Evolutionary conservation across 306 rosid species (phyloP).

Genomic region (Sechiopsis laciniata): DNA sequence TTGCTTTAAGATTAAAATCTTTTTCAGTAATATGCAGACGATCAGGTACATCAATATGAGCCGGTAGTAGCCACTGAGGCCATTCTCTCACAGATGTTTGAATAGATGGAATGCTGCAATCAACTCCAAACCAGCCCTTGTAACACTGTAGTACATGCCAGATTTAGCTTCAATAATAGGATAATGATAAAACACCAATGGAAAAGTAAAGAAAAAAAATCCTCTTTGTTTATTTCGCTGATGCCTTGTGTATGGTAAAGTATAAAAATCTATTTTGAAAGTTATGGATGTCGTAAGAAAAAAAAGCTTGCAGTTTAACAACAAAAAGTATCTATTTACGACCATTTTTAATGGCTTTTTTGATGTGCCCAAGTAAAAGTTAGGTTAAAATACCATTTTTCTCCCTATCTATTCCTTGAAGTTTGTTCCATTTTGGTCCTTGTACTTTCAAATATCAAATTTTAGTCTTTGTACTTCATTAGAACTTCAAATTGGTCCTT

Average conservation of each 20-base stretch:
- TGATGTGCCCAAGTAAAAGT: too few relatives aligned
- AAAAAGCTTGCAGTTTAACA: too few relatives aligned
- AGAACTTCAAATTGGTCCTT: too few relatives aligned
- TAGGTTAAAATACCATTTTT: too few relatives aligned
- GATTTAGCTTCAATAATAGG: not conserved
- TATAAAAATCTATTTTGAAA: not conserved
- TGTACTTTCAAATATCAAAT: too few relatives aligned
- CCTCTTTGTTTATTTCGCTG: not conserved
- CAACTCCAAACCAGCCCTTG: constrained; percentile 92
- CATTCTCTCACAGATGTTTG: constrained; percentile 61
- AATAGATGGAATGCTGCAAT: constrained; percentile 86
- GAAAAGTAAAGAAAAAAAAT: too few relatives aligned
- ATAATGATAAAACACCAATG: not conserved
- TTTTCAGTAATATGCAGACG: constrained; percentile 34
- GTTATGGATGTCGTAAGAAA: not conserved
- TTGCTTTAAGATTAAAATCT: constrained; percentile 43
- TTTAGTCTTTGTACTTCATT: too few relatives aligned
- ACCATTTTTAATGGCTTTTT: too few relatives aligned
- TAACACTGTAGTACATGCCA: constrained; percentile 57
- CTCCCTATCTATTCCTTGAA: too few relatives aligned
- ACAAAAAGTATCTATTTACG: too few relatives aligned
- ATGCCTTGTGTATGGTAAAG: not conserved
- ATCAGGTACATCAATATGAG: constrained; percentile 58
- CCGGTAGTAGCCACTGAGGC: constrained; percentile 95
- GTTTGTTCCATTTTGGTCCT: too few relatives aligned